Conservation (phyloP, 768 basidiomycete species). For the Hysterangium stoloniferum region DNA sequence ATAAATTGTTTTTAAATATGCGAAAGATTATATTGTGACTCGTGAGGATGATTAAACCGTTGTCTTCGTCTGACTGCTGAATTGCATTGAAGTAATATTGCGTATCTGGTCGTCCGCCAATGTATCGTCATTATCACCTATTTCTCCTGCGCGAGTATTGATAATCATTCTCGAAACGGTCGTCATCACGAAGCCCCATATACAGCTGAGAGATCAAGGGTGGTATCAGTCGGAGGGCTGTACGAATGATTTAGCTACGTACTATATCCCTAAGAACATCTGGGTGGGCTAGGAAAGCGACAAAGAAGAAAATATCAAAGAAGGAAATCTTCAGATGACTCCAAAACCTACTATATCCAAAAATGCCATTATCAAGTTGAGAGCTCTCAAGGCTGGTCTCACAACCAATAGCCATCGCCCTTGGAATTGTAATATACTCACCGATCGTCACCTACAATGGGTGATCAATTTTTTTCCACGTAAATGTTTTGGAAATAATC, state of each 20-base stretch:
- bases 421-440: background rate
- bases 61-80: no score
- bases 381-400: background rate
- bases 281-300: background rate
- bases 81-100: no score
- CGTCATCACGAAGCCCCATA: background rate
- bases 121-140: no score
- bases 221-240: background rate
- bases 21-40: no score
- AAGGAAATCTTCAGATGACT: background rate
- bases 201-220: background rate
- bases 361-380: background rate
- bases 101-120: no score
- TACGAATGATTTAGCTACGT: background rate
- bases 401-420: background rate
- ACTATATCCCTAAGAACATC: background rate
- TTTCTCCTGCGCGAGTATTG: no score
- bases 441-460: no score
- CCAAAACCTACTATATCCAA: background rate
- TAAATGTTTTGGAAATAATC: background rate
- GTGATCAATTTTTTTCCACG: background rate
- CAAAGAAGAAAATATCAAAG: no score
- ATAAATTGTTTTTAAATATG: no score
- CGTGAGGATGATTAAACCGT: no score
- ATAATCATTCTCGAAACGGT: no score